Evolutionary conservation across 2,329 filamentous ascomycete species (phyloP).

Genomic region (Aspergillus ibericus): DNA sequence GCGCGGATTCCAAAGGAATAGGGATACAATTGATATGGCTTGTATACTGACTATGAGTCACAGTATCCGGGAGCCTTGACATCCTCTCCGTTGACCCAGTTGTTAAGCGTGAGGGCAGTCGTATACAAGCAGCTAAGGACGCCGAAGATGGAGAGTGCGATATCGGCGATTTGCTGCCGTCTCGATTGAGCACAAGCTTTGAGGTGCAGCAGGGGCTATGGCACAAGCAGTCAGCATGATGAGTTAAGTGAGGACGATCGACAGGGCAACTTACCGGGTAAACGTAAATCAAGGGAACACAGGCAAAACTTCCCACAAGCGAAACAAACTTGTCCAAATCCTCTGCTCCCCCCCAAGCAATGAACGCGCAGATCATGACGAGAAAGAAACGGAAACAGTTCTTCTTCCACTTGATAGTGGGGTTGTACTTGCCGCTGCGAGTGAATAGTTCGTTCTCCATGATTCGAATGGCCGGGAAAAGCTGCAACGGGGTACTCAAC

Average conservation of each 20-base stretch:
- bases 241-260: neutral
- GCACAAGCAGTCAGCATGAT: slow-evolving; percentile 6
- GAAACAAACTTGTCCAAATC: slow-evolving; percentile 97
- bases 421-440: slow-evolving; percentile 93
- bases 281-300: slow-evolving; percentile 93
- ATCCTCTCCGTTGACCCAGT: slow-evolving; percentile 69
- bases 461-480: slow-evolving; percentile 97
- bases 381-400: slow-evolving; percentile 94
- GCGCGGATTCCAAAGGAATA: neutral
- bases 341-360: slow-evolving; percentile 90
- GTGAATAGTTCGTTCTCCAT: slow-evolving; percentile 93
- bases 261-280: slow-evolving; percentile 73
- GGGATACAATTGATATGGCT: neutral
- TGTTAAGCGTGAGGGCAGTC: slow-evolving; percentile 78
- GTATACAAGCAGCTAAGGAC: slow-evolving; percentile 89
- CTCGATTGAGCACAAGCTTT: slow-evolving; percentile 47
- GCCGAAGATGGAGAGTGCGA: slow-evolving; percentile 77
- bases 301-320: slow-evolving; percentile 94
- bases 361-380: slow-evolving; percentile 78
- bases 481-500: slow-evolving; percentile 89
- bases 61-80: slow-evolving; percentile 63
- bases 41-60: slow-evolving; percentile 42
- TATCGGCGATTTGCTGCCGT: slow-evolving; percentile 69
- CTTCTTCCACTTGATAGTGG: slow-evolving; percentile 99
- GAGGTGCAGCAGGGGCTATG: too few species aligned